Percentiles rank a stretch among this genome's conserved stretches.
Conservation (phyloP, 169 alveolate species). For the Toxoplasma gondii region DNA sequence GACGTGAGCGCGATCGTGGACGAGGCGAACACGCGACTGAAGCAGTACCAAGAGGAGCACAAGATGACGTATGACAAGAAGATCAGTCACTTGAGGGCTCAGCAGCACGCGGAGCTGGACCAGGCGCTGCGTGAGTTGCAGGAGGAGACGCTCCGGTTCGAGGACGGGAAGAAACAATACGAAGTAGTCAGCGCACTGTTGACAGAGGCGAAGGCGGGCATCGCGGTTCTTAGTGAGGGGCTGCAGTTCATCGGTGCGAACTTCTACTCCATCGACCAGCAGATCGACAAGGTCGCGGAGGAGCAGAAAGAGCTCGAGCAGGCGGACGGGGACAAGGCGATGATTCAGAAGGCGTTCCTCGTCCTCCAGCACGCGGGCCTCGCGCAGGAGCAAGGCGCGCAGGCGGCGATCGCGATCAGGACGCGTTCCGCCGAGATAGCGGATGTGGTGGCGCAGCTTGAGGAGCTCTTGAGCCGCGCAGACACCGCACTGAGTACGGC, state of each 20-base stretch:
- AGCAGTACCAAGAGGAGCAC: slow-evolving; percentile 28
- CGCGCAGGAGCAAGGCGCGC: slow-evolving; percentile 4
- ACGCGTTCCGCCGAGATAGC: neutral
- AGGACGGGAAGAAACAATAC: slow-evolving; percentile 8
- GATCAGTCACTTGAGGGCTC: neutral
- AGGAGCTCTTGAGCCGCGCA: neutral
- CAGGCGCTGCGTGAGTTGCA: neutral
- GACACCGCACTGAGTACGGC: slow-evolving; percentile 3
- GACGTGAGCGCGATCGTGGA: slow-evolving; percentile 14
- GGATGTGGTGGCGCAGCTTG: neutral
- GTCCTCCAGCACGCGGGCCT: neutral
- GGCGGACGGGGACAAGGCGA: neutral
- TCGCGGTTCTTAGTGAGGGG: neutral
- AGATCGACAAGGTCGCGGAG: neutral
- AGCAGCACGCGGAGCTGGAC: slow-evolving; percentile 8
- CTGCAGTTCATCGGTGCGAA: neutral
- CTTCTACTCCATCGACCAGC: slow-evolving; percentile 9
- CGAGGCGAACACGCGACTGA: slow-evolving; percentile 3
- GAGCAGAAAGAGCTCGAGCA: neutral
- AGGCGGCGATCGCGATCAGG: neutral
- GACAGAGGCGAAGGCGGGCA: slow-evolving; percentile 6
- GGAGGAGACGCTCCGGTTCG: neutral
- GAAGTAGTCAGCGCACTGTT: neutral
- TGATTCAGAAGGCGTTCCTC: neutral
- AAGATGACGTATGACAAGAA: neutral